Percentiles rank a stretch among this genome's conserved stretches.
phyloP scores from a whole-genome alignment of 495 filamentous ascomycete genomes.

The Extremus antarcticus region DNA sequence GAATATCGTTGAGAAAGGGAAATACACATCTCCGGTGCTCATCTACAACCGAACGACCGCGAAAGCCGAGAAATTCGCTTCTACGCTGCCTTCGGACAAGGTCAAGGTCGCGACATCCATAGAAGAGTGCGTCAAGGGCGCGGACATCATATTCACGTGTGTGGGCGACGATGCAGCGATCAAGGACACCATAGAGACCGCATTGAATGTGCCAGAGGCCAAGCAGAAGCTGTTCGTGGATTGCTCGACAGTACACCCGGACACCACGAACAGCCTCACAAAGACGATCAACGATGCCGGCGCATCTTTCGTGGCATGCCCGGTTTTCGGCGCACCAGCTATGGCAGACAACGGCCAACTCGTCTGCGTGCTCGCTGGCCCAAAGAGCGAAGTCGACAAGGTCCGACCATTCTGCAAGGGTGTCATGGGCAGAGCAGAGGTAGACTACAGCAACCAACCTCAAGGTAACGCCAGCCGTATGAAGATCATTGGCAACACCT shows the following conservation, averaged over 20 bases:
- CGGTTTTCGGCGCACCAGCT: constrained; percentile 72
- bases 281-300: constrained; percentile 44
- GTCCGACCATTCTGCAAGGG: constrained; percentile 66
- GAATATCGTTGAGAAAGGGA: constrained; percentile 69
- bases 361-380: constrained; percentile 66
- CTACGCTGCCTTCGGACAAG: constrained; percentile 37
- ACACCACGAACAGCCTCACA: constrained; percentile 58
- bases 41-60: constrained; percentile 61
- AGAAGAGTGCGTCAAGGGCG: constrained; percentile 50
- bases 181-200: constrained; percentile 39
- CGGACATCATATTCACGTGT: constrained; percentile 77
- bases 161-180: constrained; percentile 71
- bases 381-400: constrained; percentile 46
- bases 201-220: constrained; percentile 30
- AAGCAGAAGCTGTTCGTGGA: constrained; percentile 67
- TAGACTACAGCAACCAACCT: constrained; percentile 57
- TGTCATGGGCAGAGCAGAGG: constrained; percentile 59
- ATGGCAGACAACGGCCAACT: constrained; percentile 68
- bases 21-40: constrained; percentile 55
- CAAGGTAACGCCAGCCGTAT: constrained; percentile 49
- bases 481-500: constrained; percentile 80
- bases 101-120: constrained; percentile 50
- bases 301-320: constrained; percentile 66
- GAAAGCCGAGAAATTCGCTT: constrained; percentile 29
- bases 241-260: constrained; percentile 79